Percentiles rank a stretch among this genome's conserved stretches.
phyloP scores from a whole-genome alignment of 768 basidiomycete species.

The Tulasnella sp. region DNA sequence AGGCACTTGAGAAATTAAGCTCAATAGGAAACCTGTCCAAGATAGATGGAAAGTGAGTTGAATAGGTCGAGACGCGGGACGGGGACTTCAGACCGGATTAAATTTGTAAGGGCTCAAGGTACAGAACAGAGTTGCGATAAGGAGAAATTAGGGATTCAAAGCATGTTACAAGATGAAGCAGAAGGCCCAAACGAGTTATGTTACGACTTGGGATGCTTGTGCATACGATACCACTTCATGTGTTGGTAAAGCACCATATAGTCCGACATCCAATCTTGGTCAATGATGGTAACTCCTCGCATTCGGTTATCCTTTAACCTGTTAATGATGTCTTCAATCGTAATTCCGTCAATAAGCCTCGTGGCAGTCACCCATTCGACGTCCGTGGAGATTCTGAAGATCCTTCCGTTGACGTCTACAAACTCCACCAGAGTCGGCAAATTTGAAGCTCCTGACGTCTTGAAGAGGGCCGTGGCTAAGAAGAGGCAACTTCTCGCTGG shows the following conservation, averaged over 20 bases:
- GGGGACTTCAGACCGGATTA: too few species aligned
- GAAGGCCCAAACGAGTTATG: not conserved
- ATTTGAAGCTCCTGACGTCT: too few species aligned
- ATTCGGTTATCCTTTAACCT: not conserved
- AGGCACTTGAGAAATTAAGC: too few species aligned
- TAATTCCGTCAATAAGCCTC: not conserved
- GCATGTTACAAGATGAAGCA: too few species aligned
- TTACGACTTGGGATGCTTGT: not conserved
- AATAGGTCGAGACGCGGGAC: too few species aligned
- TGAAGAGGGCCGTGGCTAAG: not conserved
- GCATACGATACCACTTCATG: not conserved
- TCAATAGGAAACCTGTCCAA: too few species aligned
- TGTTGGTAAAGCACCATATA: not conserved
- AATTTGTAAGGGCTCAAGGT: too few species aligned
- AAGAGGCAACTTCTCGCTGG: not conserved
- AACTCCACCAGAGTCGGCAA: not conserved
- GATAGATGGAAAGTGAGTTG: too few species aligned
- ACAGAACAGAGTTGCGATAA: too few species aligned
- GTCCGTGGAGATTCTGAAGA: not conserved
- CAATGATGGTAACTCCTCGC: not conserved
- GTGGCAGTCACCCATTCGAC: not conserved
- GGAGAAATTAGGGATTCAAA: too few species aligned
- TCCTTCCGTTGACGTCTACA: not conserved
- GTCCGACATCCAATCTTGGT: not conserved
- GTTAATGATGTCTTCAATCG: not conserved